Percentiles rank a stretch among this genome's conserved stretches.
Evolutionary conservation across 23 red algal genomes (phyloP).

Genomic region (Pyropia yezoensis): DNA sequence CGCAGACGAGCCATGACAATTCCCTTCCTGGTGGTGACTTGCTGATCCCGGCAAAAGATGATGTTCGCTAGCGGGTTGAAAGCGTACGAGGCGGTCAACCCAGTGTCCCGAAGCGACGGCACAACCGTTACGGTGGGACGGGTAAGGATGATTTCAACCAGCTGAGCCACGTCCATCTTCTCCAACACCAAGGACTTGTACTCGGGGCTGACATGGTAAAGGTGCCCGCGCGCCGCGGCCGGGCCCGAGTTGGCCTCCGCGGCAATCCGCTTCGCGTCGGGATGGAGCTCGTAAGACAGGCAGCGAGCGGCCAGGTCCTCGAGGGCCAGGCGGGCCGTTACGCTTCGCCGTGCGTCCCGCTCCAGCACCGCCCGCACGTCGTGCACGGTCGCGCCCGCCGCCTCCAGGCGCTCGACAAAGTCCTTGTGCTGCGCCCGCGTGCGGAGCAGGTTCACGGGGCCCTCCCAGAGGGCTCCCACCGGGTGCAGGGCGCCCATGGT

Average conservation of each 20-base stretch:
- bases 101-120: slow-evolving; percentile 71
- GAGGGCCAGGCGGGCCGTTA: slow-evolving; percentile 62
- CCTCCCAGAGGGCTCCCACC: slow-evolving; percentile 81
- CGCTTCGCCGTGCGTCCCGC: slow-evolving; percentile 51
- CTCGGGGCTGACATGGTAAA: slow-evolving; percentile 67
- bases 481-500: slow-evolving; percentile 98
- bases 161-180: slow-evolving; percentile 74
- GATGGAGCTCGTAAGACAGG: slow-evolving; percentile 44
- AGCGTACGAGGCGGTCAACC: slow-evolving; percentile 79
- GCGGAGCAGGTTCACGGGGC: slow-evolving; percentile 68
- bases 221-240: background rate
- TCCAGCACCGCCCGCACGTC: slow-evolving; percentile 87
- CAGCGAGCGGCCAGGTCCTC: slow-evolving; percentile 78
- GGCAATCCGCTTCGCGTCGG: background rate
- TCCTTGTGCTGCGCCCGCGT: slow-evolving; percentile 58
- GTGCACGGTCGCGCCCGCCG: slow-evolving; percentile 38
- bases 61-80: slow-evolving; percentile 91
- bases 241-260: background rate
- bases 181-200: slow-evolving; percentile 88
- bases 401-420: slow-evolving; percentile 50
- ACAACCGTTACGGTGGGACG: slow-evolving; percentile 76
- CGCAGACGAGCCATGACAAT: slow-evolving; percentile 82
- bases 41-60: slow-evolving; percentile 89
- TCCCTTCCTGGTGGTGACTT: slow-evolving; percentile 89
- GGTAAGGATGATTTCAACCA: slow-evolving; percentile 93